Percentiles rank a stretch among this genome's conserved stretches.
Conservation (phyloP, 257 asterid genomes). For the Jacaranda copaia region DNA sequence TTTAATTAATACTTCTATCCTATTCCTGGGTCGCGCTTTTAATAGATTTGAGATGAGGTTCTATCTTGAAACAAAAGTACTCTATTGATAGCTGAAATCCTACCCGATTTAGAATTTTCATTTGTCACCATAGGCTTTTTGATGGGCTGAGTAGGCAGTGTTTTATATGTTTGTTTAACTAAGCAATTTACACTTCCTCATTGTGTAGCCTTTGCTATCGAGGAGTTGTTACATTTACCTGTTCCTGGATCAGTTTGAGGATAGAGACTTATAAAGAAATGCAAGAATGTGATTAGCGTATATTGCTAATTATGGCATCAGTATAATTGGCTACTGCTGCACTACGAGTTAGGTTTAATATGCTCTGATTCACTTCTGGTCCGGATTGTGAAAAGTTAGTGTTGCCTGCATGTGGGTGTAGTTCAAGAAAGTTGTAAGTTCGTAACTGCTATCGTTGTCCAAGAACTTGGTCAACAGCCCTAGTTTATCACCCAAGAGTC, state of each 20-base stretch:
- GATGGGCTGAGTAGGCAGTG: not conserved
- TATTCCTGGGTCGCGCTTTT: not conserved
- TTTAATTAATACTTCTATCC: not conserved
- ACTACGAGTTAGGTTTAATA: not conserved
- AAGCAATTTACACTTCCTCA: not conserved
- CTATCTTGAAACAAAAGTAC: not conserved
- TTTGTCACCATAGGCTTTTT: not conserved
- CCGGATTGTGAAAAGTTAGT: not conserved
- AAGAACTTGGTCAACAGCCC: not conserved
- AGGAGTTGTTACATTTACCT: not conserved
- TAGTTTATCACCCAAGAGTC: not conserved
- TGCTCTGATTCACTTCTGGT: not conserved
- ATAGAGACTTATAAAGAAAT: not conserved
- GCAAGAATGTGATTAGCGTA: not conserved
- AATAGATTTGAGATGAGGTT: not conserved
- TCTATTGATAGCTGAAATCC: not conserved
- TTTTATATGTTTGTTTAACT: not conserved
- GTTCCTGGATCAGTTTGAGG: not conserved
- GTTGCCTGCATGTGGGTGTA: not conserved
- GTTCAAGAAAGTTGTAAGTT: not conserved
- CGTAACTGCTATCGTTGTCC: not conserved
- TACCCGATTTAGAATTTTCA: not conserved
- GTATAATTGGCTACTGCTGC: not conserved
- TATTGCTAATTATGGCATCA: not conserved
- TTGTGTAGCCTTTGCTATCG: not conserved